Evolutionary conservation across 345 rosid genomes (phyloP), one percentile per base, ranked within the genome.

Genomic region (Balakata baccata): DNA sequence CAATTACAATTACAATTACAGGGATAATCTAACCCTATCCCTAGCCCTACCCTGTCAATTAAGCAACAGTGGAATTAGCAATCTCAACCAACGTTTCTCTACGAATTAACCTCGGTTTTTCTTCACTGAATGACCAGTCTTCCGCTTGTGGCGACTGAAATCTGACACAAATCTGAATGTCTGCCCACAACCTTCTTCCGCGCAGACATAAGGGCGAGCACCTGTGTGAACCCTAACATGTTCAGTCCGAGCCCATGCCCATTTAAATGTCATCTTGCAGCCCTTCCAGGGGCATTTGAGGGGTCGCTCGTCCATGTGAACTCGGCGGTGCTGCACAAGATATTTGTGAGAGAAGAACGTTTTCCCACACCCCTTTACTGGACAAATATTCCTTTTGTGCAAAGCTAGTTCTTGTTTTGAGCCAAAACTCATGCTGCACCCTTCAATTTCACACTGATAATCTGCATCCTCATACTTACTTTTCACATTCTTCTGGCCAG

Each of bases 211-310:
- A 49, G 99, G 99, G 18, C 98, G 92, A 22, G 81, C 99, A 29
- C 99, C 99, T 11, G 99, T 95, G 89, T 95, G 99, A 76, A 92
- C 99, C 85, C 99, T 84, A 7, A 91, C 82, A 76, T 95, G 99
- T 75, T 95, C 98, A 0, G 99, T 95, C 38, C 98, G 78, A 7
- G 99, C 96, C 99, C 99, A 95, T 22, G 98, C 96, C 98, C 98
- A 95, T 84, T 95, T 95, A 82, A 95, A 95, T 29, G 97, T 80
- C 98, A 92, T 92, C 84, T 89, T 90, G 81, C 99, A 95, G 45
- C 99, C 97, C 67, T 90, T 95, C 99, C 99, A 95, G 0, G 99
- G 99, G 76, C 99, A 95, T 83, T 95, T 92, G 23, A 95, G 90
- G n/a, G 99, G 98, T 38, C 99, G 92, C 29, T 92, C 99, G 45